Evolutionary conservation across 208 protist genomes (phyloP).

Genomic region (Trypanosoma congolense): DNA sequence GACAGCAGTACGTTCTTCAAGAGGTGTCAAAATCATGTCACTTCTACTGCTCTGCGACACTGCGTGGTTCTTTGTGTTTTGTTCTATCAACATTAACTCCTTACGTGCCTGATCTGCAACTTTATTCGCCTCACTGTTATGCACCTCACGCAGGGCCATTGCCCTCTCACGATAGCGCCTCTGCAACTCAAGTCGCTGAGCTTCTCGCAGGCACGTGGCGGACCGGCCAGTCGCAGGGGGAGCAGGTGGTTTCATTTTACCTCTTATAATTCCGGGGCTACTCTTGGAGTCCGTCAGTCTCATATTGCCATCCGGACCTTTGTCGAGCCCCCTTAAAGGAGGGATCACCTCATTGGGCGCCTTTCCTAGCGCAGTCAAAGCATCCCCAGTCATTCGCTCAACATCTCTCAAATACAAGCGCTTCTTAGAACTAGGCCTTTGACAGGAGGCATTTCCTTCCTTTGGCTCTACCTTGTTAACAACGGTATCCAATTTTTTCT

Average conservation of each 20-base stretch:
- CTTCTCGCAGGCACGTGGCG: slow-evolving; percentile 26
- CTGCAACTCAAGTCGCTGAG: slow-evolving; percentile 48
- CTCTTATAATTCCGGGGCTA: slow-evolving; percentile 7
- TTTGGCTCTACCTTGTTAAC: not conserved
- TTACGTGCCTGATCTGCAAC: slow-evolving; percentile 52
- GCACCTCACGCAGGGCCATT: slow-evolving; percentile 47
- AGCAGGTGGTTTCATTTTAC: slow-evolving; percentile 37
- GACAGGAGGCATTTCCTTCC: not conserved
- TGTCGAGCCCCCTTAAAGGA: too few species aligned
- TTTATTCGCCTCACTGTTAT: slow-evolving; percentile 45
- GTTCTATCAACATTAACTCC: slow-evolving; percentile 74
- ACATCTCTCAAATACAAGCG: not conserved
- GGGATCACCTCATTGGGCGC: too few species aligned
- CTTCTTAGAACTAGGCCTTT: not conserved
- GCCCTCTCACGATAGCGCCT: slow-evolving; percentile 64
- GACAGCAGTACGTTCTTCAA: too few species aligned
- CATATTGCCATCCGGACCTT: too few species aligned
- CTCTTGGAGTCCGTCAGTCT: not conserved
- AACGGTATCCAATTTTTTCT: not conserved
- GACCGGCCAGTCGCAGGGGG: slow-evolving; percentile 60
- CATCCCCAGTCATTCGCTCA: too few species aligned
- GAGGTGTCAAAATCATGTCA: too few species aligned
- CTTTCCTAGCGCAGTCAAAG: too few species aligned
- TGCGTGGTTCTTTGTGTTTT: slow-evolving; percentile 18
- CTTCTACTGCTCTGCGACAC: too few species aligned